Evolutionary conservation across 139 green algal genomes (phyloP).

Genomic region (Mychonastes homosphaera): DNA sequence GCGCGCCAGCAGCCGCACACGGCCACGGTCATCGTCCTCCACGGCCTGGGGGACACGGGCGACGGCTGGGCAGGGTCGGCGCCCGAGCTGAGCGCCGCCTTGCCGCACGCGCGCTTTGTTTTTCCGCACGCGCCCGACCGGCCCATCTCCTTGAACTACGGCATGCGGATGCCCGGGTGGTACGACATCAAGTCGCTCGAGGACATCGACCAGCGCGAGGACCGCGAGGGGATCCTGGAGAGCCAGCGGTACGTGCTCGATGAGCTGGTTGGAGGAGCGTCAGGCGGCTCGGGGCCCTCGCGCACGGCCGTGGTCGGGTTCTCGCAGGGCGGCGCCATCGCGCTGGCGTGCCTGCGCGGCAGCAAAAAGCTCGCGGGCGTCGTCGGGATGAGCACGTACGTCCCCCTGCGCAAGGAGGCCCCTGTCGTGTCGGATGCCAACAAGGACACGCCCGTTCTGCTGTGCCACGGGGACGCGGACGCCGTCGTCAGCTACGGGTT

Average conservation of each 20-base stretch:
- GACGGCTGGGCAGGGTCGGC: slow-evolving; percentile 35
- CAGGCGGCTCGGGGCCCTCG: slow-evolving; percentile 37
- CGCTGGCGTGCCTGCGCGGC: slow-evolving; percentile 49
- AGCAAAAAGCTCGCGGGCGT: slow-evolving; percentile 43
- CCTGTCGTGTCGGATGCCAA: slow-evolving; percentile 52
- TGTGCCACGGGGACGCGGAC: slow-evolving; percentile 54
- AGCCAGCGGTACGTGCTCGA: slow-evolving; percentile 39
- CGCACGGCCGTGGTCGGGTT: slow-evolving; percentile 63
- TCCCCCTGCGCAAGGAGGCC: slow-evolving; percentile 46
- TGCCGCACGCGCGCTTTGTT: slow-evolving; percentile 38
- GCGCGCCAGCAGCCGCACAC: no score
- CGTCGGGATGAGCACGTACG: slow-evolving; percentile 50
- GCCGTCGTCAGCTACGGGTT: slow-evolving; percentile 42
- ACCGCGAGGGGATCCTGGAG: slow-evolving; percentile 40
- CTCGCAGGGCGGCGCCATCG: slow-evolving; percentile 58
- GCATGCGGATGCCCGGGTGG: slow-evolving; percentile 50
- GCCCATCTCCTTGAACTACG: slow-evolving; percentile 47
- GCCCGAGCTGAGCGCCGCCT: slow-evolving; percentile 14
- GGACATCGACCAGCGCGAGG: slow-evolving; percentile 39
- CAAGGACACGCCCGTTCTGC: slow-evolving; percentile 46
- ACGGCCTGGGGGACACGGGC: slow-evolving; percentile 52
- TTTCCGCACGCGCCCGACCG: slow-evolving; percentile 32
- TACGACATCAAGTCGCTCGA: slow-evolving; percentile 48
- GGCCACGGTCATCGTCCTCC: slow-evolving; percentile 19
- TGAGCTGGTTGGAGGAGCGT: slow-evolving; percentile 30